phyloP scores from a whole-genome alignment of 1,139 yeast species.

The Zygoascus sp. region DNA sequence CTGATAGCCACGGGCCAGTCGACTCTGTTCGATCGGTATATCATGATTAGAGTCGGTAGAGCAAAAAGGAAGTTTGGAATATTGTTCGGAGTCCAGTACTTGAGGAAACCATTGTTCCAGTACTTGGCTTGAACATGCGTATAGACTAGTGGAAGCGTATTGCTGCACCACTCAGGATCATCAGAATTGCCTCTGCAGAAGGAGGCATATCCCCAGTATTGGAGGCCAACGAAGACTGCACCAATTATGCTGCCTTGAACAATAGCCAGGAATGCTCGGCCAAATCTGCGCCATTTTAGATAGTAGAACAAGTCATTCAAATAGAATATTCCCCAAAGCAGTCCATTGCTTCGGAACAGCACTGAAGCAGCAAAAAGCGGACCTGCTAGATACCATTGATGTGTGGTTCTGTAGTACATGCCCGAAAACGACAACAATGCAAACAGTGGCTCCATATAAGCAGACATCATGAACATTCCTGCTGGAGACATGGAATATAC shows the following conservation, averaged over 20 bases:
- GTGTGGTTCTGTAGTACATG: slow-evolving; percentile 42
- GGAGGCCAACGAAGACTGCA: slow-evolving; percentile 43
- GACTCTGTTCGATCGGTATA: background rate
- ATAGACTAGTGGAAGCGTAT: slow-evolving; percentile 56
- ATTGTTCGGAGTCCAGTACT: slow-evolving; percentile 77
- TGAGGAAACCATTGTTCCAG: slow-evolving; percentile 80
- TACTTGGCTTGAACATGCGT: slow-evolving; percentile 73
- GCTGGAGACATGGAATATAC: slow-evolving; percentile 66
- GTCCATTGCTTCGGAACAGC: slow-evolving; percentile 68
- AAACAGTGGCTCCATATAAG: slow-evolving; percentile 75
- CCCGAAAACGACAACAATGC: slow-evolving; percentile 63
- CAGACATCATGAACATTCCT: slow-evolving; percentile 69
- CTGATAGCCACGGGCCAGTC: slow-evolving; percentile 4
- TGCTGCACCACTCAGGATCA: slow-evolving; percentile 56
- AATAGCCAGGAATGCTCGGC: slow-evolving; percentile 25
- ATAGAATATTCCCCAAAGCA: slow-evolving; percentile 66
- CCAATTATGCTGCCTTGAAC: slow-evolving; percentile 55
- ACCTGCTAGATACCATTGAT: slow-evolving; percentile 51
- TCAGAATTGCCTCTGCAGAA: slow-evolving; percentile 55
- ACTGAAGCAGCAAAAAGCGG: slow-evolving; percentile 53
- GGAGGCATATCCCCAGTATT: slow-evolving; percentile 48
- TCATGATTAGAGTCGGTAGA: slow-evolving; percentile 48
- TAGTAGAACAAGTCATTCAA: slow-evolving; percentile 45
- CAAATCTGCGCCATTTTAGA: slow-evolving; percentile 3
- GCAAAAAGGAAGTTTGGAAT: slow-evolving; percentile 82